These are phyloP conservation scores for Clavaria fumosa DNA, from an alignment of 768 basidiomycete genomes.

Conservation along the genomic window DNA sequence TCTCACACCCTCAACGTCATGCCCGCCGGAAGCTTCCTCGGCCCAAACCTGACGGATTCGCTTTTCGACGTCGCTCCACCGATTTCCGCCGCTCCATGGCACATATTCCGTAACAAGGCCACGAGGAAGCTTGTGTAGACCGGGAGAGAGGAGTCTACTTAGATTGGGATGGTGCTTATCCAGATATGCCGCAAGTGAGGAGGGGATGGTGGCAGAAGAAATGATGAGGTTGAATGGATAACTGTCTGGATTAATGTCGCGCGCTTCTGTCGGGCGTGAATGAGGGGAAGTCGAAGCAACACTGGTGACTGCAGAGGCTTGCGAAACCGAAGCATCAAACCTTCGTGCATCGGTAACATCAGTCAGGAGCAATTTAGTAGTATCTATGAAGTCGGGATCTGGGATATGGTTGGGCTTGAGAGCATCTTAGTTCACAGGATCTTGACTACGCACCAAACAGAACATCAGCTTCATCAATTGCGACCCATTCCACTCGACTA, in stretches of 20 bases:
- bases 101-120: conserved; percentile 60
- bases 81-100: conserved; percentile 65
- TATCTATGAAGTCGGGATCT: conserved; percentile 75
- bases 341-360: conserved; percentile 54
- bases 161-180: conserved; percentile 43
- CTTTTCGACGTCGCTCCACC: conserved; percentile 63
- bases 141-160: conserved; percentile 65
- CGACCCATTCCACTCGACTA: conserved; percentile 70
- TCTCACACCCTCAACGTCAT: conserved; percentile 18
- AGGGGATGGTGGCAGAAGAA: conserved; percentile 78
- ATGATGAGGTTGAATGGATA: conserved; percentile 76
- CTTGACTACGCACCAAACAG: conserved; percentile 47
- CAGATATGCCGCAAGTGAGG: conserved; percentile 52
- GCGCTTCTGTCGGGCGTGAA: conserved; percentile 10
- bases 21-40: conserved; percentile 30
- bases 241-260: conserved; percentile 19
- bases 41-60: conserved; percentile 65
- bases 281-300: conserved; percentile 10
- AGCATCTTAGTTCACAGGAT: neutral
- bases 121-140: conserved; percentile 63
- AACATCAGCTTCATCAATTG: conserved; percentile 86
- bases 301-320: conserved; percentile 14
- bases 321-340: conserved; percentile 21
- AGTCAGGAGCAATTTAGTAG: conserved; percentile 53
- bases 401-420: conserved; percentile 1